A percentile compares a stretch with the other conserved stretches of the same genome.
Evolutionary conservation across 2,329 filamentous ascomycete genomes (phyloP).

Genomic region (Didymella pomorum): DNA sequence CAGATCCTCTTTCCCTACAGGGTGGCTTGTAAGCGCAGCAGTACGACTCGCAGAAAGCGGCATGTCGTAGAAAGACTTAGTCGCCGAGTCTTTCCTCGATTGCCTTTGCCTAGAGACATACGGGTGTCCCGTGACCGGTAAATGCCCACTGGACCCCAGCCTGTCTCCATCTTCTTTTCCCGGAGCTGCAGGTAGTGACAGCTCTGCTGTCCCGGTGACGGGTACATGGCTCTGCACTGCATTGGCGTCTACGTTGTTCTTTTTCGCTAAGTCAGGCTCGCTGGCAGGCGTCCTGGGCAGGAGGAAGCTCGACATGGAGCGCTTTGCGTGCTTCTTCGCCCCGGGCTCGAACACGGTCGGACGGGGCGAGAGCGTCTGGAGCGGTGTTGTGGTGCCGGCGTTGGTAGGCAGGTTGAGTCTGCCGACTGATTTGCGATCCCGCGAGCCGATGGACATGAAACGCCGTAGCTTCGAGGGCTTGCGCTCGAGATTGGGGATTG

Average conservation of each 20-base stretch:
- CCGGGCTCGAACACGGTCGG: neutral
- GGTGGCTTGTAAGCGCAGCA: slow-evolving; percentile 19
- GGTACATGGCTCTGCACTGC: neutral
- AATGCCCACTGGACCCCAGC: neutral
- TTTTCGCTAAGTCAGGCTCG: neutral
- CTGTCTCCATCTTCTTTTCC: neutral
- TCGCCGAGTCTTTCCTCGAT: slow-evolving; percentile 11
- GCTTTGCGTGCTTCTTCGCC: slow-evolving; percentile 1
- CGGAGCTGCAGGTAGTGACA: neutral
- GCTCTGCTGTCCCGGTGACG: neutral
- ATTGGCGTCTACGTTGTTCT: neutral
- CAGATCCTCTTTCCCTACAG: slow-evolving; percentile 8
- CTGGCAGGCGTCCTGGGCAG: neutral
- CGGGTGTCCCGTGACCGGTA: neutral
- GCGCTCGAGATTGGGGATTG: neutral
- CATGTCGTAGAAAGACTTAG: neutral
- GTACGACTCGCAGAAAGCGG: slow-evolving; percentile 2
- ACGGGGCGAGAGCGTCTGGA: slow-evolving; percentile 2
- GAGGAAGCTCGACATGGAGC: slow-evolving; percentile 6
- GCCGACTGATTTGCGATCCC: neutral
- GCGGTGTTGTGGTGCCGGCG: neutral
- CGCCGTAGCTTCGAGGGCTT: slow-evolving; percentile 12
- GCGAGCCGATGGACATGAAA: slow-evolving; percentile 14
- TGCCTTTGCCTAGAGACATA: neutral
- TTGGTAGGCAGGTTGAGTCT: neutral